Conservation (phyloP, 1,139 yeast species). For the Saccharomyces hybrid region DNA sequence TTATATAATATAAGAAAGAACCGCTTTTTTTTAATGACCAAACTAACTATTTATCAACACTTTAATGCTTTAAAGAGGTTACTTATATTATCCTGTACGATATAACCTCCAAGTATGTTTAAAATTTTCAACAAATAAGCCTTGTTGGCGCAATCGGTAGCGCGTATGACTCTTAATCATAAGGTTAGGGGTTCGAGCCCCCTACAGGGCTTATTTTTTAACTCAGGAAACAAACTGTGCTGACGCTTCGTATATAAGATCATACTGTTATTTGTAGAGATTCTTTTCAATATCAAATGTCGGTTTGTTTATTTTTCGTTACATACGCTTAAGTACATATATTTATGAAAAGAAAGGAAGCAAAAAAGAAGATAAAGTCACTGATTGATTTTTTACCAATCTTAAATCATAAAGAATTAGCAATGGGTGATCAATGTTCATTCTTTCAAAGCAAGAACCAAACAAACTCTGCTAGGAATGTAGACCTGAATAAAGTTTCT, state of each 20-base stretch:
- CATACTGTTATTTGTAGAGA: not conserved
- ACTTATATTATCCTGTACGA: not conserved
- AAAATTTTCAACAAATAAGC: conserved; percentile 13
- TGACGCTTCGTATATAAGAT: not conserved
- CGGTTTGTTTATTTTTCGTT: not conserved
- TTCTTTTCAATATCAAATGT: not conserved
- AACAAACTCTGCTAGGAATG: conserved; percentile 73
- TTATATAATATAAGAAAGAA: too few species aligned
- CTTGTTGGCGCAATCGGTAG: conserved; percentile 43
- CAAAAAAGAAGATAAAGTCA: not conserved
- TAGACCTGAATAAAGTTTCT: conserved; percentile 71
- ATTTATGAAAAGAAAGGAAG: not conserved
- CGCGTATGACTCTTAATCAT: conserved; percentile 41
- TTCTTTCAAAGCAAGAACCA: conserved; percentile 38
- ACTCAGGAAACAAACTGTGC: not conserved
- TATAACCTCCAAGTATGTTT: not conserved
- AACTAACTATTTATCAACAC: not conserved
- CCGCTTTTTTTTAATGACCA: not conserved
- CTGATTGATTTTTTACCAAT: not conserved
- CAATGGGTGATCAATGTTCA: not conserved
- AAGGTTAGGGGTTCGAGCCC: conserved; percentile 42
- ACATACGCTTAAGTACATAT: not conserved
- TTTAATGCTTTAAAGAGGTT: not conserved
- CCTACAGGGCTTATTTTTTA: conserved; percentile 35
- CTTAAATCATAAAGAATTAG: not conserved